Evolutionary conservation across 2,329 filamentous ascomycete genomes (phyloP).

Genomic region (Trichoderma cornu-damae): DNA sequence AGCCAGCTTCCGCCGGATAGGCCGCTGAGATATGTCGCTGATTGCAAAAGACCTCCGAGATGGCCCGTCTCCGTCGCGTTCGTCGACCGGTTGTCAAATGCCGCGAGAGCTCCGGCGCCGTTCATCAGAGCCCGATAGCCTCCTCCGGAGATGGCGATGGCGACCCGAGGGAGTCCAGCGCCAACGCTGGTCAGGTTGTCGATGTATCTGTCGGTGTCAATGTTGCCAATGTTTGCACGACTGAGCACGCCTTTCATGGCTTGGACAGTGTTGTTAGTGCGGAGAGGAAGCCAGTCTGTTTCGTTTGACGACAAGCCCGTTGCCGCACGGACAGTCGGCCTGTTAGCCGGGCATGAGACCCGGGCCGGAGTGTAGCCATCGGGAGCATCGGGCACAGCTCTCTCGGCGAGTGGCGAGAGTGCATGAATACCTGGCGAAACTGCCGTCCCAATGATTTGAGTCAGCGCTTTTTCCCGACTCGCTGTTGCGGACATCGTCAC

Average conservation of each 20-base stretch:
- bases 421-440: not conserved
- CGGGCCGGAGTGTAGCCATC: constrained; percentile 21
- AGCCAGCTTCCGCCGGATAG: constrained; percentile 73
- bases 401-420: not conserved
- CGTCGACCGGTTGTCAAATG: constrained; percentile 64
- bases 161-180: constrained; percentile 46
- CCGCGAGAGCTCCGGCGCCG: constrained; percentile 66
- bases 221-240: constrained; percentile 20
- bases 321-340: constrained; percentile 20
- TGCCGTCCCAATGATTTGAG: not conserved
- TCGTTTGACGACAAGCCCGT: constrained; percentile 21
- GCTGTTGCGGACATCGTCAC: not conserved
- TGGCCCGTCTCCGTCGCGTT: constrained; percentile 46
- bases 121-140: constrained; percentile 75
- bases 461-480: not conserved
- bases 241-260: constrained; percentile 20
- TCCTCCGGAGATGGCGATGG: constrained; percentile 69
- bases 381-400: constrained; percentile 11
- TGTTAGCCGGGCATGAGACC: constrained; percentile 20
- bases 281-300: constrained; percentile 21
- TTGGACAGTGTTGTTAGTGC: constrained; percentile 20
- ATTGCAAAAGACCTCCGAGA: constrained; percentile 68
- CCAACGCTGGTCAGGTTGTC: constrained; percentile 18
- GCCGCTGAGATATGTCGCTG: constrained; percentile 68
- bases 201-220: constrained; percentile 21